Evolutionary conservation across 257 asterid species (phyloP).

Genomic region (Lantana camara): DNA sequence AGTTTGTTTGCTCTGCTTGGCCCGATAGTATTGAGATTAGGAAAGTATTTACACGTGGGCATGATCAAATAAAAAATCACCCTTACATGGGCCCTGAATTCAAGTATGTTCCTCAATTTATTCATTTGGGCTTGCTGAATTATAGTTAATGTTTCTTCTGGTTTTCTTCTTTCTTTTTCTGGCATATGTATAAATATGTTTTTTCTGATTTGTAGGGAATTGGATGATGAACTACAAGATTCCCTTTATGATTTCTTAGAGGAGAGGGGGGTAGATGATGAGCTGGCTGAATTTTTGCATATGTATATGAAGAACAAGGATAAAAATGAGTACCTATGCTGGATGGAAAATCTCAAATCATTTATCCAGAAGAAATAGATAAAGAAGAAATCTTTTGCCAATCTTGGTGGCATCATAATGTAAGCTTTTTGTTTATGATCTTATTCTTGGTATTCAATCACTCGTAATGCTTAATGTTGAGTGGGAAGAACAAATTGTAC

Average conservation of each 20-base stretch:
- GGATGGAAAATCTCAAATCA: conserved; percentile 67
- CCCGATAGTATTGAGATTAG: conserved; percentile 68
- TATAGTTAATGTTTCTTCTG: background rate
- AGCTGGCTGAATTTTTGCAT: conserved; percentile 73
- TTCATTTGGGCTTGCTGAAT: conserved; percentile 14
- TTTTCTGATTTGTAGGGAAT: conserved; percentile 55
- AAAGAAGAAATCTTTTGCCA: conserved; percentile 15
- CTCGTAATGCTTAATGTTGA: conserved; percentile 13
- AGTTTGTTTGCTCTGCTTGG: conserved; percentile 90
- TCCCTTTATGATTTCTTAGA: conserved; percentile 79
- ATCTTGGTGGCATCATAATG: conserved; percentile 8
- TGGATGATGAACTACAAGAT: conserved; percentile 76
- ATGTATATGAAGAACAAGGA: conserved; percentile 69
- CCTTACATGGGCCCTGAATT: conserved; percentile 73
- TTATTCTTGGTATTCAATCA: conserved; percentile 6
- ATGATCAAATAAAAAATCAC: conserved; percentile 26
- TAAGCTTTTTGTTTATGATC: background rate
- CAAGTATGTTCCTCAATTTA: conserved; percentile 52
- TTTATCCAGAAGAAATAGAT: conserved; percentile 55
- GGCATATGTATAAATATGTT: background rate
- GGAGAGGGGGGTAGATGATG: conserved; percentile 75
- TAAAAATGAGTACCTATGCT: conserved; percentile 70
- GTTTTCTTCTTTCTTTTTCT: background rate
- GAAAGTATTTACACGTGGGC: conserved; percentile 55
- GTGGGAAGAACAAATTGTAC: background rate